Percentiles rank a stretch among this genome's conserved stretches.
phyloP scores from a whole-genome alignment of 441 rosid genomes.

The Bruguiera hainesii region DNA sequence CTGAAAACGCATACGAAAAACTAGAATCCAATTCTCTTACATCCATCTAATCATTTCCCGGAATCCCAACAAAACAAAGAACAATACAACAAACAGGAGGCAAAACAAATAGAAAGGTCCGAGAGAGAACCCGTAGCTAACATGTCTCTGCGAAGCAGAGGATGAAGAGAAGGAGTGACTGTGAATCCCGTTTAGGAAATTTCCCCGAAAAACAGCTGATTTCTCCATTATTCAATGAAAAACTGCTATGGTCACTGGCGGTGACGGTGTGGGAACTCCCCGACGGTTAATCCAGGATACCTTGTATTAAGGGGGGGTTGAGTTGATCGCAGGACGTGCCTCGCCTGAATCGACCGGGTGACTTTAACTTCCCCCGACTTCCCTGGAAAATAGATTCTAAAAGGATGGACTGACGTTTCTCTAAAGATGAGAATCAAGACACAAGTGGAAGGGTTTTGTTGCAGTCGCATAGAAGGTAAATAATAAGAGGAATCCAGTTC shows the following conservation, averaged over 20 bases:
- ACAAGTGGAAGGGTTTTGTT: background rate
- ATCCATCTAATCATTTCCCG: background rate
- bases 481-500: background rate
- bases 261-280: background rate
- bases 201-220: conserved; percentile 18
- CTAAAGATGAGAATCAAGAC: background rate
- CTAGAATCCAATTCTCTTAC: background rate
- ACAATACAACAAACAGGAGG: background rate
- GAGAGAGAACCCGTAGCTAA: conserved; percentile 48
- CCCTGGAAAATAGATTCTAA: no score
- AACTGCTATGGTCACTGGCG: background rate
- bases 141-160: conserved; percentile 50
- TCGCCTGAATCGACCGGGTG: background rate
- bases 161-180: conserved; percentile 34
- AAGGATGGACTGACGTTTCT: background rate
- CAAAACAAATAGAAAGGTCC: background rate
- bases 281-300: conserved; percentile 1
- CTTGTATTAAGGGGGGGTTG: background rate
- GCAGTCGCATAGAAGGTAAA: background rate
- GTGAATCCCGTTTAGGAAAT: conserved; percentile 27
- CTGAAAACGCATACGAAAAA: background rate
- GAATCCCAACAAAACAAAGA: background rate
- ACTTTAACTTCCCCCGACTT: background rate
- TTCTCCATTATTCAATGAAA: conserved; percentile 25
- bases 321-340: conserved; percentile 5